Evolutionary conservation across 2,329 filamentous ascomycete species (phyloP).

Genomic region (Pseudogymnoascus destructans): DNA sequence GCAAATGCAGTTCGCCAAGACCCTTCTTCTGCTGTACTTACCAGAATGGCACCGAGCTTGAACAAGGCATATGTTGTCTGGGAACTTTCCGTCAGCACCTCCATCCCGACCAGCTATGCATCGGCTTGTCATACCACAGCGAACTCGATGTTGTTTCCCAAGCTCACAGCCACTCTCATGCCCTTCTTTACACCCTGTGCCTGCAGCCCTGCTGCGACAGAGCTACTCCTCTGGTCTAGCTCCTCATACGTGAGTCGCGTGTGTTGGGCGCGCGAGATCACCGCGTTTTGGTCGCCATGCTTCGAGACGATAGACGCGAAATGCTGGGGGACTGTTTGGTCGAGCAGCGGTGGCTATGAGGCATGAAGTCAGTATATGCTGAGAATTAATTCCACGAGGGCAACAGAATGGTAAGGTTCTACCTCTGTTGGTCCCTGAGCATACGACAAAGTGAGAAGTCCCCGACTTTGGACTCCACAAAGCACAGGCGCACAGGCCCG

Average conservation of each 20-base stretch:
- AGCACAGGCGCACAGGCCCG: neutral
- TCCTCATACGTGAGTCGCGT: slow-evolving; percentile 55
- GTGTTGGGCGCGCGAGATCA: slow-evolving; percentile 40
- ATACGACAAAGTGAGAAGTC: neutral
- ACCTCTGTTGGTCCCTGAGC: neutral
- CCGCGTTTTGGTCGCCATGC: slow-evolving; percentile 50
- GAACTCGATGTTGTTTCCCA: slow-evolving; percentile 78
- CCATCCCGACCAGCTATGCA: neutral
- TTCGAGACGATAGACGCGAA: slow-evolving; percentile 51
- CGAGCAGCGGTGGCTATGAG: slow-evolving; percentile 32
- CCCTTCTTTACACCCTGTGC: slow-evolving; percentile 65
- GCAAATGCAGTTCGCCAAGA: neutral
- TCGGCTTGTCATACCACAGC: slow-evolving; percentile 44
- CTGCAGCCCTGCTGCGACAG: slow-evolving; percentile 56
- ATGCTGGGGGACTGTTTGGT: slow-evolving; percentile 58
- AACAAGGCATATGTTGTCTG: slow-evolving; percentile 69
- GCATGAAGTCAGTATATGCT: slow-evolving; percentile 8
- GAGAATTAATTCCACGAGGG: neutral
- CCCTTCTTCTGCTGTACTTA: slow-evolving; percentile 24
- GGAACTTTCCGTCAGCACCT: slow-evolving; percentile 16
- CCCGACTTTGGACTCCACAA: neutral
- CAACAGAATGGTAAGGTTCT: neutral
- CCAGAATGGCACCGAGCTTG: slow-evolving; percentile 86
- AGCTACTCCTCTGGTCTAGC: slow-evolving; percentile 65
- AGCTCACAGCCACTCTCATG: slow-evolving; percentile 70